Base-by-base conservation (phyloP, 768 basidiomycete genomes). In the Serendipita indica region DNA sequence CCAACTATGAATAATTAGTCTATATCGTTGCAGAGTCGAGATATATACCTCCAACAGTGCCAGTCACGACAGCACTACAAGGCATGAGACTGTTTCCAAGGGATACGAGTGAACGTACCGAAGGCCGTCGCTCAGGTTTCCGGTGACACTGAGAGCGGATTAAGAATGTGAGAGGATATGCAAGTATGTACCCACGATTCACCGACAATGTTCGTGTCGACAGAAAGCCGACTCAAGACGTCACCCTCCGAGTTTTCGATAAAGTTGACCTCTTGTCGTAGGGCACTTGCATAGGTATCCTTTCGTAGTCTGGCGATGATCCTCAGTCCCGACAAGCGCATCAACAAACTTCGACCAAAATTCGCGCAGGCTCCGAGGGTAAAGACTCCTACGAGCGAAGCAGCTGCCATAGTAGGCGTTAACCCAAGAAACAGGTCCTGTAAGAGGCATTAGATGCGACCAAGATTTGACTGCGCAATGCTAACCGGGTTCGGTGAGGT, bases 201-300 rank as follows among this genome's bases (percentile, higher is more conserved):
- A 39, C 94, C 94, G 39, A 98, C 88, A 63, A 98, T 88, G 63
- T 82, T 88, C 3, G 89, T 88, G 67, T 99, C 94, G 0, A 84
- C 85, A 60, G 87, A 91, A 32, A 98, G 75, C 58, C 94, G 75
- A 69, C 90, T 93, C 41, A 97, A 73, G 6, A 96, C 87, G 68
- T 99, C 94, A 5, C 94, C 94, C 62, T 93, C 90, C 1, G 89
- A 89, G 34, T 79, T 79, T 68, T 96, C 93, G 3, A 93, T 88
- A 68, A 83, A 93, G 68, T 94, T 91, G 27, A 94, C 84, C 69
- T 97, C 93, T 69, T 96, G 90, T 57, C 75, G 77, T 4, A 97
- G 74, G 2, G 90, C 80, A n/a, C 88, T 86, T 4, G 77, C 73
- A 67, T 90, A 98, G 16, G 86, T 88, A 49, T 79, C 75, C 70